Conservation (phyloP, 179 eudicot species). For the Vitellaria paradoxa region DNA sequence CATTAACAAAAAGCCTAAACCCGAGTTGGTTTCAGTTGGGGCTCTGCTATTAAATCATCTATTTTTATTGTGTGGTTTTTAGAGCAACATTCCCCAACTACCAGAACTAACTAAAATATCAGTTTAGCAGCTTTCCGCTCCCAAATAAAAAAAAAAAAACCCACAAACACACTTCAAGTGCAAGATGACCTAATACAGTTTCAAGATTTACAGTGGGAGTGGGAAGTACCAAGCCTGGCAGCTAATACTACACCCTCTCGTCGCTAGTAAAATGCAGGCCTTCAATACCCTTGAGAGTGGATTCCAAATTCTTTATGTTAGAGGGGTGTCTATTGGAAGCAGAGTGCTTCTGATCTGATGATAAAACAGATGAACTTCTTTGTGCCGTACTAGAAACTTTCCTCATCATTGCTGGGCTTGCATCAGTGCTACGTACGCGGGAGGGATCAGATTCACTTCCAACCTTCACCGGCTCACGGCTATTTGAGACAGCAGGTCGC, state of each 20-base stretch:
- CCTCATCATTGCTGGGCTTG: constrained; percentile 35
- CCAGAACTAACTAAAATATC: neutral
- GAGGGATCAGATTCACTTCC: constrained; percentile 59
- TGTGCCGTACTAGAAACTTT: constrained; percentile 35
- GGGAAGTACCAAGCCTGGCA: neutral
- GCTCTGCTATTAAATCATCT: neutral
- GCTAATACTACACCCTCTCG: constrained; percentile 38
- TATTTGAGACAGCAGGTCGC: constrained; percentile 72
- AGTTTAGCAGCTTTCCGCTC: constrained; percentile 2
- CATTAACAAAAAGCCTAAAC: constrained; percentile 1
- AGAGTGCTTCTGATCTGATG: constrained; percentile 60
- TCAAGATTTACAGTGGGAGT: constrained; percentile 28
- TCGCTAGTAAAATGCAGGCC: constrained; percentile 57
- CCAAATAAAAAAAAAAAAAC: neutral
- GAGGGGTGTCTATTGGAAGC: constrained; percentile 37
- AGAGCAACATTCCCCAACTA: neutral
- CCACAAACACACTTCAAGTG: neutral
- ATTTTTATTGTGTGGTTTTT: neutral
- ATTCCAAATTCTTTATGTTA: constrained; percentile 49
- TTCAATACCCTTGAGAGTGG: constrained; percentile 73
- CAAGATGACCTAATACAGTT: constrained; percentile 10
- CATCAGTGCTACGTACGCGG: constrained; percentile 40
- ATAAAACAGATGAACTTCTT: constrained; percentile 47
- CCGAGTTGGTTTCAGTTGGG: constrained; percentile 1
- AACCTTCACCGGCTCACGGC: constrained; percentile 63